Evolutionary conservation across 176 grass and related monocot genomes (phyloP), one percentile per base, ranked within the genome.

Genomic region (Canna indica): DNA sequence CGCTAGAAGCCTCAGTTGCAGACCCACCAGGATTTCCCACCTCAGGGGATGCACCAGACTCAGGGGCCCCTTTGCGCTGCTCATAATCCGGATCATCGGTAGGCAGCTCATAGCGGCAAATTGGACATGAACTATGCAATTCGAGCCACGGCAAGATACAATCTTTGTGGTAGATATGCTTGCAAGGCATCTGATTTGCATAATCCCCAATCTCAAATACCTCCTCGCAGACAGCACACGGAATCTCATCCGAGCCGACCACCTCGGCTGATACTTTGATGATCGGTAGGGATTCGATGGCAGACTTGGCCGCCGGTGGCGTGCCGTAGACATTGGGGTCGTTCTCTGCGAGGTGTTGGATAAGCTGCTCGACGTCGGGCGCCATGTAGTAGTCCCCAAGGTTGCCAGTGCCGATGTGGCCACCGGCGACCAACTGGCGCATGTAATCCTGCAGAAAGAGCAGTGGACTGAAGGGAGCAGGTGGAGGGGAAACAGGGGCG

Each of bases 161-260:
- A 9, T 78, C 80, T 18, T 71, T 64, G 67, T 99, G 94, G 69
- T 90, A 99, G 59, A 99, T 90, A 64, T 99, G 94, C 64, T 99
- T 99, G 78, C 94, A 99, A 18, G 94, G 94, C 84, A 99, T 93
- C 94, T 93, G 86, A 73, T 99, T 99, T 10, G 90, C 89, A 57
- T 64, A 78, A 28, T 82, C 86, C 26, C 90, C 94, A 24, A 71
- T 72, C 13, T 88, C 91, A 68, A 99, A 90, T 52, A 83, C 78
- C 35, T 99, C 94, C 82, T 31, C 20, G 68, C 68, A 70, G 25
- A 70, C 42, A 12, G 44, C 42, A 6, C 68, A 70, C 45, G 30
- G 89, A 0, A 83, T 75, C 6, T 83, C 84, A 0, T 93, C 82
- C 3, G 82, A 76, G 32, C 72, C 73, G 5, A 90, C 69, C 80